Evolutionary conservation across 2,329 filamentous ascomycete genomes (phyloP), one percentile per base, ranked within the genome.

Genomic region (Purpureocillium takamizusanense): DNA sequence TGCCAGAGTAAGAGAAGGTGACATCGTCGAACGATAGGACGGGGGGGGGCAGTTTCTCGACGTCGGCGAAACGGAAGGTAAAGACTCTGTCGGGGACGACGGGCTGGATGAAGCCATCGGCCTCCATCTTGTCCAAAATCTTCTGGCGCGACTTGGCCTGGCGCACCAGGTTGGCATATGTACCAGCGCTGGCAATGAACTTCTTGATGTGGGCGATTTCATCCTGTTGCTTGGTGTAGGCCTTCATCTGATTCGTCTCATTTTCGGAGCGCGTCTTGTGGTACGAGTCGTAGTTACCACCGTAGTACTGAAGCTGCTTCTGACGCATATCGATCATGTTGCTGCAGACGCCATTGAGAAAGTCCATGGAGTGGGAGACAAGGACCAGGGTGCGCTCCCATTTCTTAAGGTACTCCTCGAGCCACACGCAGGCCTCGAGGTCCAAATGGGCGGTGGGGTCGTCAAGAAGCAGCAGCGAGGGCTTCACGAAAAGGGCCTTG

Each of bases 91-190:
- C 92, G 47, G 78, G 67, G 40, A 74, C 66, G 46, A 98, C 88
- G 41, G 87, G 86, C 67, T 98, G 83, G 60, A 98, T 97, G 66
- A 97, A 92, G 51, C 92, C 92, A 56, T 98, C 92, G 53, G 94
- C 92, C 76, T 97, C 90, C 92, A 98, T 98, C 82, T 98, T 98
- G 78, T 98, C 92, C 51, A 97, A 76, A 65, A 97, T 97, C 86
- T 98, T 98, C 69, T 98, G 92, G 49, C 92, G 82, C 32, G 92
- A 97, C 76, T 98, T 98, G 67, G 94, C 94, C 70, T 98, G 92
- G 64, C 86, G 79, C 60, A 98, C 92, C 73, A 98, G 76, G 74
- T 98, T 98, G 78, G 94, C 92, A 60, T 98, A 98, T 44, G 92
- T 98, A 89, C 94, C 92, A 41, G 92, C 92, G 45, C 90, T 95